Evolutionary conservation across 2,329 filamentous ascomycete genomes (phyloP).

Genomic region (Colletotrichum sp.): DNA sequence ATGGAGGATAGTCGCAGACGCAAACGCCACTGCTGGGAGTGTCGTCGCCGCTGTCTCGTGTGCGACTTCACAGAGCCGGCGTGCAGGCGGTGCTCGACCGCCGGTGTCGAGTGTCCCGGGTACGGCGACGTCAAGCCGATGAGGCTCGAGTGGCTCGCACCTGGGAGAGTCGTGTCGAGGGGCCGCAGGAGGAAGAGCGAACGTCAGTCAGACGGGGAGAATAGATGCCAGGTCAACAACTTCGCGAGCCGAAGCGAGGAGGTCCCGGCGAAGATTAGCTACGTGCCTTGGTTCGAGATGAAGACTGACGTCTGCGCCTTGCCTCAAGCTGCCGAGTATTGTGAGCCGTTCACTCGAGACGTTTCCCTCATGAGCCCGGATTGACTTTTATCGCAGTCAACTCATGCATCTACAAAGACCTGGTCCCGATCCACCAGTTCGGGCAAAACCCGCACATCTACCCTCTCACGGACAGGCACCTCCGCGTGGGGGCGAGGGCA

Average conservation of each 20-base stretch:
- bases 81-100: neutral
- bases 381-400: neutral
- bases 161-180: neutral
- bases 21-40: slow-evolving; percentile 9
- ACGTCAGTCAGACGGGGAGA: neutral
- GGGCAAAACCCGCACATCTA: slow-evolving; percentile 30
- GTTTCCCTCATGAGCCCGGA: neutral
- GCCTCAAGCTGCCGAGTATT: neutral
- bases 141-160: neutral
- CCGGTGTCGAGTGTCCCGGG: neutral
- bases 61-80: slow-evolving; percentile 1
- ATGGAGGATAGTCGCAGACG: neutral
- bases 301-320: neutral
- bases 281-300: neutral
- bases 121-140: neutral
- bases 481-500: neutral
- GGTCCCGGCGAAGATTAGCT: neutral
- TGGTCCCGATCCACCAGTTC: neutral
- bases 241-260: neutral
- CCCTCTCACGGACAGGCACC: slow-evolving; percentile 20
- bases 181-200: neutral
- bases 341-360: neutral
- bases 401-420: neutral
- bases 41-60: neutral
- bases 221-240: neutral